Evolutionary conservation across 495 filamentous ascomycete species (phyloP).

Genomic region (Tuber borchii): DNA sequence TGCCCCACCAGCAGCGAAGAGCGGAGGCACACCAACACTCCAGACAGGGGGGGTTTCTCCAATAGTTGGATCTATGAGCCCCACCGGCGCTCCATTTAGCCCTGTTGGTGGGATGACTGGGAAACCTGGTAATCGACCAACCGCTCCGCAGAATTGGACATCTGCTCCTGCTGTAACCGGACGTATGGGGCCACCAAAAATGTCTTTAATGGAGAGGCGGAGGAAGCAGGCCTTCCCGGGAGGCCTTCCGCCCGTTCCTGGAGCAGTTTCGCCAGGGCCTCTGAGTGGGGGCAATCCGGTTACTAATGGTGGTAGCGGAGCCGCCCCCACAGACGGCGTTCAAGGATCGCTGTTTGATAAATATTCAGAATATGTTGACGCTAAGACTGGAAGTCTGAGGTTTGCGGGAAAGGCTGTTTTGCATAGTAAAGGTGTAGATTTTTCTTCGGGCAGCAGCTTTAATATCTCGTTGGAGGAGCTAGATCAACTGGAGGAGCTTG

Average conservation of each 20-base stretch:
- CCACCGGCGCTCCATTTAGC: slow-evolving; percentile 18
- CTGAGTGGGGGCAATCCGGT: slow-evolving; percentile 3
- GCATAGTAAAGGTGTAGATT: slow-evolving; percentile 81
- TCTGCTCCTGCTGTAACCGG: slow-evolving; percentile 49
- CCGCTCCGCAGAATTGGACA: slow-evolving; percentile 47
- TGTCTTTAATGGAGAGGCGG: slow-evolving; percentile 47
- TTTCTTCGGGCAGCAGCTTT: slow-evolving; percentile 81
- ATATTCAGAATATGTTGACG: slow-evolving; percentile 86
- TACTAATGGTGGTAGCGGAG: slow-evolving; percentile 17
- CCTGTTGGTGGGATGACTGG: slow-evolving; percentile 25
- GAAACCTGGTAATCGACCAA: slow-evolving; percentile 43
- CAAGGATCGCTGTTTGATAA: slow-evolving; percentile 72
- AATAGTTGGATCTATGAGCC: slow-evolving; percentile 22
- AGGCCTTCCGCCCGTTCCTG: slow-evolving; percentile 12
- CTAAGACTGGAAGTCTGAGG: slow-evolving; percentile 79
- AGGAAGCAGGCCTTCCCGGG: slow-evolving; percentile 32
- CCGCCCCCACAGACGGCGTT: slow-evolving; percentile 30
- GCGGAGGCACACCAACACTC: slow-evolving; percentile 17
- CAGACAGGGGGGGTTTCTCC: slow-evolving; percentile 45
- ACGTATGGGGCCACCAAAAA: slow-evolving; percentile 43
- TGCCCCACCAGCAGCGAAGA: slow-evolving; percentile 44
- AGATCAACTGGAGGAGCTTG: slow-evolving; percentile 87
- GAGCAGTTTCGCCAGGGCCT: slow-evolving; percentile 16
- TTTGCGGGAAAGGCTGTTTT: slow-evolving; percentile 92
- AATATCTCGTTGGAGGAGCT: slow-evolving; percentile 94